Evolutionary conservation across 2,329 filamentous ascomycete genomes (phyloP), one percentile per base, ranked within the genome.

Genomic region (Aspergillus carbonarius): DNA sequence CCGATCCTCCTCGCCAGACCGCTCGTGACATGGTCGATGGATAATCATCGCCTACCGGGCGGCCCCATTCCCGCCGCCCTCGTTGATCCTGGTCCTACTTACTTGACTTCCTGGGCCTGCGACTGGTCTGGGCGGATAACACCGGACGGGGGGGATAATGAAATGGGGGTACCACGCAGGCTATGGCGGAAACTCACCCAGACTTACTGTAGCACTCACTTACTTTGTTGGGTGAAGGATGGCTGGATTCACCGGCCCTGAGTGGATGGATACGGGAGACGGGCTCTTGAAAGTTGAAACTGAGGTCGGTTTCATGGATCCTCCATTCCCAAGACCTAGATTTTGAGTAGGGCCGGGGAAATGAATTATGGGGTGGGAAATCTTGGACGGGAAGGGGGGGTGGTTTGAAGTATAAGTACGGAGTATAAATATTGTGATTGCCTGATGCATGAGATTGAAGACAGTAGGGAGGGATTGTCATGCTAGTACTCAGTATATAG

Each of bases 1-100:
- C 56, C 52, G 63, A 65, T 63, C 63, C 30, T 54, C 57, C 58
- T 58, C 55, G 54, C 51, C 48, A 56, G 57, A 64, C 59, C 55
- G 53, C 63, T 65, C 55, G 58, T 63, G 61, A 63, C 59, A 61
- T 55, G 59, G 54, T 32, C 30, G 13, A 55, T 27, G 30, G 46
- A 30, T 32, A 13, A 49, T 37, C 47, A 50, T 25, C 27, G 23
- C 27, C 27, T 50, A 50, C 25, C 30, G 50, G 17, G 50, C 50
- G 50, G 50, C 37, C 50, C 37, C 50, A 27, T 40, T 32, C 39
- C 37, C 51, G 37, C 51, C 20, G 25, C n/a, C 23, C 50, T 44
- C 37, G 51, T 48, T 48, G 44, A 48, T 30, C n/a, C 25, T 25
- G 15, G 39, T 23, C 18, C 39, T 13, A 42, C 18, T 20, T 47